Evolutionary conservation across 1,284 basidiomycete genomes (phyloP), one percentile per base, ranked within the genome.

Genomic region (Cystobasidiaceae sp.): DNA sequence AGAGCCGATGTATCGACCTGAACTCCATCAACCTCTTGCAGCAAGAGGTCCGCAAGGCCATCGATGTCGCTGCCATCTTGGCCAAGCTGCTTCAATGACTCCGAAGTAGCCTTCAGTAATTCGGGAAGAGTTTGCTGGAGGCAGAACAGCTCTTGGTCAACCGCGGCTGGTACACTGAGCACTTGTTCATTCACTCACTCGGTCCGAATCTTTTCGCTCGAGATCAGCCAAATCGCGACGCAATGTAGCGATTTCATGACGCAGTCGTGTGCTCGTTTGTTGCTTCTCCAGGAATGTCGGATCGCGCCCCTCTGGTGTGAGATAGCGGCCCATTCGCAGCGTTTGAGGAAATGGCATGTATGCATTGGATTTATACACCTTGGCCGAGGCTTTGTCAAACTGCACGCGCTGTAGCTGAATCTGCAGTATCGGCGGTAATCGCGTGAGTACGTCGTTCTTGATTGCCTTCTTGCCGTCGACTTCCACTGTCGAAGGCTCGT

Each of bases 351-450:
- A 94, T 71, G 87, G 88, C 70, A 99, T 85, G 74, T 93, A 94
- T 0, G 91, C 92, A 75, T 98, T 94, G 9, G 89, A 93, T 77
- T 99, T 99, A 80, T 89, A 93, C 17, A 93, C 86, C 69, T 92
- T 86, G 63, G 89, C 81, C 0, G 86, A 89, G 70, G 88, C 86
- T 15, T 91, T 84, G 75, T 99, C 93, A 79, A 94, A 99, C 84
- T 97, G 94, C 0, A 93, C 96, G 67, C 94, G 83, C 89, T 97
- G 89, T 33, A 98, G 82, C 76, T 97, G 94, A 52, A 99, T 90
- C 75, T 99, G 96, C 32, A 99, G 78, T 63, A 97, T 78, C 0
- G 91, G 90, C 0, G 94, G 94, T 23, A 93, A 81, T 66, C 92
- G 85, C 6, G 94, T 84, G 37, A 97, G 81, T 11, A 88, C 83